A percentile compares a stretch with the other conserved stretches of the same genome.
Conservation (phyloP, 306 rosid species). For the Carpinus viminea region DNA sequence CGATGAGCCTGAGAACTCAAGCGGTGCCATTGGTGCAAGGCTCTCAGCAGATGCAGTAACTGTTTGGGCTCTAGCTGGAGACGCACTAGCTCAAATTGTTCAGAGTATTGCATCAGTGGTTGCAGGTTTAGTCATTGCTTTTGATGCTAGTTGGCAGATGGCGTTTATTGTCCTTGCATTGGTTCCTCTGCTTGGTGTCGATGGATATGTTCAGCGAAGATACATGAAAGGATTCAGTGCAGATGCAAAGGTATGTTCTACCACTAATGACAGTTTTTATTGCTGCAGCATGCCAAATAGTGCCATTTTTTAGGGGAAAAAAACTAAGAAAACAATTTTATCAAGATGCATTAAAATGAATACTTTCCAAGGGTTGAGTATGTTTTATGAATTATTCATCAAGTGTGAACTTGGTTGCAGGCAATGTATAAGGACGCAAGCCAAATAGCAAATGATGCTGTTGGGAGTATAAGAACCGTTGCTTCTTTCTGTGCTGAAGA, state of each 20-base stretch:
- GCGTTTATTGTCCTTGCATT: conserved; percentile 62
- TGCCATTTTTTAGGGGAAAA: not conserved
- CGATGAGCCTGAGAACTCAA: conserved; percentile 77
- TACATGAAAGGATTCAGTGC: conserved; percentile 86
- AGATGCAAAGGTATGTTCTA: conserved; percentile 64
- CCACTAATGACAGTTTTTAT: not conserved
- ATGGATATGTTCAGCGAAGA: conserved; percentile 65
- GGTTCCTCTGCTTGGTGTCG: conserved; percentile 64
- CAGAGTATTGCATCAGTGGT: conserved; percentile 56
- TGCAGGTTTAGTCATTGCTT: conserved; percentile 79
- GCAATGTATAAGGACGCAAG: conserved; percentile 90
- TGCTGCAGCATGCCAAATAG: not conserved
- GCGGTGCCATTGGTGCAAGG: conserved; percentile 79
- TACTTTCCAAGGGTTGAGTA: not conserved
- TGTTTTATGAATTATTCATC: not conserved
- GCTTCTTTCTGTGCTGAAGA: conserved; percentile 91
- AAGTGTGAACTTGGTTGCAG: conserved; percentile 41
- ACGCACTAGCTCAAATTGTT: conserved; percentile 61
- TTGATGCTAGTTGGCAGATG: conserved; percentile 65
- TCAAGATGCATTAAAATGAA: not conserved
- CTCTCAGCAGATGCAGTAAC: conserved; percentile 82
- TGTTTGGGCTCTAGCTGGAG: conserved; percentile 78
- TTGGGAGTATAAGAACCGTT: conserved; percentile 88
- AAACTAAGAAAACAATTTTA: not conserved
- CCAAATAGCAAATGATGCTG: conserved; percentile 89